A percentile compares a stretch with the other conserved stretches of the same genome.
phyloP scores from a whole-genome alignment of 2,329 filamentous ascomycete species.

The Cladophialophora yegresii region DNA sequence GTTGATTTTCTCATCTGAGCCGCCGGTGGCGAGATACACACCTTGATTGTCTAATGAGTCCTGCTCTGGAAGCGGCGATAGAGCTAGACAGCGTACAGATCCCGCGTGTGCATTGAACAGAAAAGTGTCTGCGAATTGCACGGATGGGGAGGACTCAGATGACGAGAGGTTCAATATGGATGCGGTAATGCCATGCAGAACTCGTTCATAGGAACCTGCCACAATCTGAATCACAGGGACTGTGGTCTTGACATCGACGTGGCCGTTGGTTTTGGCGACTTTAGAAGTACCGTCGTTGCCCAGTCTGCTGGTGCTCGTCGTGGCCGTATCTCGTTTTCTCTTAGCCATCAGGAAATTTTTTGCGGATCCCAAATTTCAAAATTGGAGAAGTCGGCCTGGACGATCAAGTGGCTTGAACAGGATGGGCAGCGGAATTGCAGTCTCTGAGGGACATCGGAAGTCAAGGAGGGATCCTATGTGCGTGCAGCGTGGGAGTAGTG shows the following conservation, averaged over 20 bases:
- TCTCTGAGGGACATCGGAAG: not conserved
- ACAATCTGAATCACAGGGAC: slow-evolving; percentile 77
- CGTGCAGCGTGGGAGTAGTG: not conserved
- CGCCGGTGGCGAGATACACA: slow-evolving; percentile 84
- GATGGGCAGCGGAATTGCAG: not conserved
- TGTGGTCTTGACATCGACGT: slow-evolving; percentile 36
- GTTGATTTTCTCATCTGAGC: slow-evolving; percentile 92
- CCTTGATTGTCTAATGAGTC: slow-evolving; percentile 64
- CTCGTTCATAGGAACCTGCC: slow-evolving; percentile 88
- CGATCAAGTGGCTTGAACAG: slow-evolving; percentile 1
- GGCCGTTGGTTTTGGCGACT: slow-evolving; percentile 38
- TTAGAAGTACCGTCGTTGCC: slow-evolving; percentile 30
- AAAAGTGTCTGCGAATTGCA: slow-evolving; percentile 86
- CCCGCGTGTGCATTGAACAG: slow-evolving; percentile 92
- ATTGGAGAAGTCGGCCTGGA: slow-evolving; percentile 14
- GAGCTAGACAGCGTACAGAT: slow-evolving; percentile 81
- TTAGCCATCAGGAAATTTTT: slow-evolving; percentile 44
- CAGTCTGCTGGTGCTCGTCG: slow-evolving; percentile 2
- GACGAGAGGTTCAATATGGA: slow-evolving; percentile 54
- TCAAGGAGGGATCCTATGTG: not conserved
- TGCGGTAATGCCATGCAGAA: slow-evolving; percentile 88
- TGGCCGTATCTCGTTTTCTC: slow-evolving; percentile 46
- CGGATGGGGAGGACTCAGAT: slow-evolving; percentile 40
- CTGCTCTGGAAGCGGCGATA: slow-evolving; percentile 71
- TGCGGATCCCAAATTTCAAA: slow-evolving; percentile 9